phyloP scores from a whole-genome alignment of 2,329 filamentous ascomycete species.

The Neospermospora avenae region DNA sequence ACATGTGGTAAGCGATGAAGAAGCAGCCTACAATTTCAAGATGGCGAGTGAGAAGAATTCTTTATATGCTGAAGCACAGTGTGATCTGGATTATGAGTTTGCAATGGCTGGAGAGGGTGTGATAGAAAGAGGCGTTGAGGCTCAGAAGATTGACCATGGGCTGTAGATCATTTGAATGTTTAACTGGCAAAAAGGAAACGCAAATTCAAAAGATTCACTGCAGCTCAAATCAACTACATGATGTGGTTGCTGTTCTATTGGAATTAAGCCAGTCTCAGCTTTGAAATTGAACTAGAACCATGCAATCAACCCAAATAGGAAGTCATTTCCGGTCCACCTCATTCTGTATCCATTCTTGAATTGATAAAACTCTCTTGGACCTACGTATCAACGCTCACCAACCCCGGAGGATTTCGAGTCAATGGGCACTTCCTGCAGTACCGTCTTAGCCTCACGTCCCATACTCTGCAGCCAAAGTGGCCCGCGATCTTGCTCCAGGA shows the following conservation, averaged over 20 bases:
- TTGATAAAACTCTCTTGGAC: not conserved
- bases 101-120: constrained; percentile 38
- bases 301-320: not conserved
- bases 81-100: constrained; percentile 46
- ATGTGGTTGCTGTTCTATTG: not conserved
- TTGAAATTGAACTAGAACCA: not conserved
- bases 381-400: not conserved
- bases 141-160: constrained; percentile 30
- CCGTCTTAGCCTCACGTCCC: not conserved
- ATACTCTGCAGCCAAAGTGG: constrained; percentile 11
- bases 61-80: constrained; percentile 46
- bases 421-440: not conserved
- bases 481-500: constrained; percentile 3
- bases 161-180: constrained; percentile 14
- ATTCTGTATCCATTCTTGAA: not conserved
- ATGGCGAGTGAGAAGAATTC: constrained; percentile 47
- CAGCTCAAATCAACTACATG: too few species aligned
- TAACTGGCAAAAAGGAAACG: too few species aligned
- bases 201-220: not conserved
- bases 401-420: not conserved
- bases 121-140: constrained; percentile 33
- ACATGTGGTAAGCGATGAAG: constrained; percentile 52
- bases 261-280: not conserved
- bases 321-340: not conserved
- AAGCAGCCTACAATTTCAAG: constrained; percentile 50